Base-by-base conservation (phyloP, 805 yeast genomes). In the Suhomyces faveliae region DNA sequence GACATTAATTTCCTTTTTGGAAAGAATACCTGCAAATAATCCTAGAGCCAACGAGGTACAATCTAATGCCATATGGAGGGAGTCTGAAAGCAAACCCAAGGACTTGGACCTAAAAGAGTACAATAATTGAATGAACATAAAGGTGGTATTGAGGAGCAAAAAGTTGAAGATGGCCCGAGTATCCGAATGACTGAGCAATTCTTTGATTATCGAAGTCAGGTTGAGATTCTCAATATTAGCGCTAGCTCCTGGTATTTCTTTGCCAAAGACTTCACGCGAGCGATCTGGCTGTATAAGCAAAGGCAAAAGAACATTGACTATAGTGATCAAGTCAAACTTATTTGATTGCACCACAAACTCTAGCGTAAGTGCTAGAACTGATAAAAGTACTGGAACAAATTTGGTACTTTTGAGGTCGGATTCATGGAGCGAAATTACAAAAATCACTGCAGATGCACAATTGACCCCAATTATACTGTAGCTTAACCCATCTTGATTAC, bases 21-120 rank as follows among this genome's bases (percentile, higher is more conserved):
- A 67, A 15, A 68, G 67, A 11, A 81, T 77, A 19, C 95, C 88
- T 0, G 99, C 99, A 21, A 92, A 75, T 2, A 94, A 71, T 0
- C 99, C 99, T 24, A 94, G 78, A 2, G 94, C 82, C 47, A 94
- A 71, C 0, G 98, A 95, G 0, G 89, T 78, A 64, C 99, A 94
- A 66, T 94, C 99, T 47, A 94, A 74, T 2, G 96, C 87, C 99
- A 94, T 94, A 66, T 94, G 99, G 45, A 94, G 75, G 1, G 97
- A 89, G 61, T 94, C 99, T 15, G 97, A 89, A 45, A 94, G 66
- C 20, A 94, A 73, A 9, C 99, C 97, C 40, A 94, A 71, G 0
- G 98, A 92, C 60, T 88, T 91, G 1, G 98, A 90, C 51, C 96
- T 77, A 68, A 94, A 86, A 0, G 98, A 91, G 64, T 94, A 94